Evolutionary conservation across 106 monocot genomes (phyloP), one percentile per base, ranked within the genome.

Genomic region (Iris macrosiphon): DNA sequence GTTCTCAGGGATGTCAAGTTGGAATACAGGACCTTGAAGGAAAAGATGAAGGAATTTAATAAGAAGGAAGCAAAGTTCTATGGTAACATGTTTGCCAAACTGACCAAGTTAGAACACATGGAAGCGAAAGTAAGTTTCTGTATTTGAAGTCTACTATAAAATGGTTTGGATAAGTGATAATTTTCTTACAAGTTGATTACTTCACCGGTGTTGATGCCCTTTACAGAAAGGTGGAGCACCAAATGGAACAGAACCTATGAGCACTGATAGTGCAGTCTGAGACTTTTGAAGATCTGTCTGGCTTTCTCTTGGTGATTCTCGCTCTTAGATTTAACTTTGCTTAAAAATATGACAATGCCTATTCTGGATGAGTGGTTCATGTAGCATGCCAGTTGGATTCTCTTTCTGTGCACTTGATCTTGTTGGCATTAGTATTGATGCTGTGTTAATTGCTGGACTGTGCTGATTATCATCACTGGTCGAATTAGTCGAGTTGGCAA

Each of bases 51-150:
- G 31, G 89, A 89, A 49, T 80, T 67, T 41, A 86, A 86, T 47
- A 79, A 79, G 67, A 82, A 63, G 23, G 72, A 92, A 19, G 79
- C 85, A 52, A 85, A 82, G 41, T 92, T 82, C 47, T 92, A 86
- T 31, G 69, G 85, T 27, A 92, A 82, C 62, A 82, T 92, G 69
- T 92, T 85, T 42, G 85, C 84, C 11, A 79, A 77, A 30, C 49
- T 76, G 79, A 74, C 65, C 58, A 86, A 92, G 48, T 29, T 74
- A 4, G 82, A 81, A 7, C 64, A 55, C 1, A 29, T 62, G 33
- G 81, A 80, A 28, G 9, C 79, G n/a, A 72, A 77, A 31, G 88
- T 89, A 71, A 57, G 75, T 3, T 5, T 3, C 7, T 17, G 8
- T n/a, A n/a, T n/a, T n/a, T n/a, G n/a, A n/a, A n/a, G n/a, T n/a